phyloP scores from a whole-genome alignment of 2,329 filamentous ascomycete genomes.

The Annulohypoxylon truncatum region DNA sequence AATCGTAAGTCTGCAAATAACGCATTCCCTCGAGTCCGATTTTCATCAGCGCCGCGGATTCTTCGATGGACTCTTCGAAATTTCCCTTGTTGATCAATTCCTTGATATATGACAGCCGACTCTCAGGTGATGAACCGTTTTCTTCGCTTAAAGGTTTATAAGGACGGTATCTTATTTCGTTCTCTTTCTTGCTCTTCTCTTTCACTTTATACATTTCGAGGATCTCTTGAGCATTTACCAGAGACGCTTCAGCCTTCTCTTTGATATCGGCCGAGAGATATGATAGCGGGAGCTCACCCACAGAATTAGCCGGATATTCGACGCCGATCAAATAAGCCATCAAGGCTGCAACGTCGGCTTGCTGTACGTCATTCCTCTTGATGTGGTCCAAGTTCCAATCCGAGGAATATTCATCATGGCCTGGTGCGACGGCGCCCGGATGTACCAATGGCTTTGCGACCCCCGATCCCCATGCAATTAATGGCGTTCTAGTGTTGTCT shows the following conservation, averaged over 20 bases:
- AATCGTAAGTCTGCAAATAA: conserved; percentile 98
- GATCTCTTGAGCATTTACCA: conserved; percentile 87
- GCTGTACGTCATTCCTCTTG: conserved; percentile 88
- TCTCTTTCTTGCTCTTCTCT: conserved; percentile 82
- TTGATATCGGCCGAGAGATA: conserved; percentile 78
- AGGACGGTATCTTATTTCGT: conserved; percentile 80
- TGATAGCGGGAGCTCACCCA: conserved; percentile 88
- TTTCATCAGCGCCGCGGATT: conserved; percentile 81
- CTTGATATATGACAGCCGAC: conserved; percentile 75
- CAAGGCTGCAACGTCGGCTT: conserved; percentile 92
- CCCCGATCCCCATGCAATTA: conserved; percentile 94
- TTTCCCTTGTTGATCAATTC: conserved; percentile 72
- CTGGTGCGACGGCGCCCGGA: conserved; percentile 70
- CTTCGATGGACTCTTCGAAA: conserved; percentile 81
- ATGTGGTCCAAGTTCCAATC: conserved; percentile 88
- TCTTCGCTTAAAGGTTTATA: conserved; percentile 76
- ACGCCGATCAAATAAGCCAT: conserved; percentile 93
- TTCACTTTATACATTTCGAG: conserved; percentile 97
- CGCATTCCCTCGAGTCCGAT: conserved; percentile 83
- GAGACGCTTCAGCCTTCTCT: conserved; percentile 84
- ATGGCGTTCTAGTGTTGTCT: conserved; percentile 93
- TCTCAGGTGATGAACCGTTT: conserved; percentile 70
- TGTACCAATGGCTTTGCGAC: conserved; percentile 78
- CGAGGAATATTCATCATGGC: conserved; percentile 90
- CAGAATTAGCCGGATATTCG: conserved; percentile 95